Conservation (phyloP, 1,284 basidiomycete species). For the Tilletia walkeri region DNA sequence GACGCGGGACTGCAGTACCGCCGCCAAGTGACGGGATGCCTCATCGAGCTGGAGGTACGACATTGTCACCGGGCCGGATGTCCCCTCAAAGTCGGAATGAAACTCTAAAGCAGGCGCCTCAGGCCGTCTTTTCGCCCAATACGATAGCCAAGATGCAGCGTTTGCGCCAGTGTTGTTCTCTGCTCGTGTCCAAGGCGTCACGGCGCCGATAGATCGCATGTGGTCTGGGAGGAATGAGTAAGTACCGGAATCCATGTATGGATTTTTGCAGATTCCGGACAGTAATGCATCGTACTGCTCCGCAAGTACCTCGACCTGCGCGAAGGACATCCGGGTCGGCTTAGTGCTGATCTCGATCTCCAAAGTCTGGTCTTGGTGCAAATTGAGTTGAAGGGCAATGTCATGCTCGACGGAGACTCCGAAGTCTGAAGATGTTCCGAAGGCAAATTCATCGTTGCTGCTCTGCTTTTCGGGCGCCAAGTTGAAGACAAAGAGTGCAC, state of each 20-base stretch:
- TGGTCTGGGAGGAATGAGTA: background rate
- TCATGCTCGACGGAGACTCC: slow-evolving; percentile 48
- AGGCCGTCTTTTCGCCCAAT: background rate
- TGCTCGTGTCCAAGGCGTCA: slow-evolving; percentile 3
- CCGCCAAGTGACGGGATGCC: slow-evolving; percentile 27
- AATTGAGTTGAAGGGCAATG: slow-evolving; percentile 44
- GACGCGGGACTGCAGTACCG: slow-evolving; percentile 17
- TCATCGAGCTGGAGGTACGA: slow-evolving; percentile 37
- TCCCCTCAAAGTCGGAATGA: slow-evolving; percentile 24
- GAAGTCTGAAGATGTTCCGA: slow-evolving; percentile 31
- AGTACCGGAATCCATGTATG: background rate
- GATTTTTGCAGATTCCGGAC: slow-evolving; percentile 24
- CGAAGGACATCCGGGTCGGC: slow-evolving; percentile 27
- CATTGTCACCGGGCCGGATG: background rate
- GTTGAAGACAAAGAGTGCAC: slow-evolving; percentile 51
- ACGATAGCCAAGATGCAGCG: slow-evolving; percentile 9
- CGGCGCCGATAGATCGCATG: slow-evolving; percentile 1
- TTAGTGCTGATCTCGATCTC: slow-evolving; percentile 37
- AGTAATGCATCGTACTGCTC: slow-evolving; percentile 37
- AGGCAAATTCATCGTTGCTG: background rate
- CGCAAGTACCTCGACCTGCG: slow-evolving; percentile 34
- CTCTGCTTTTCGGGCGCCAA: slow-evolving; percentile 32
- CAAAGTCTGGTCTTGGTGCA: slow-evolving; percentile 28
- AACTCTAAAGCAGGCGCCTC: slow-evolving; percentile 29
- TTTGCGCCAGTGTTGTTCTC: background rate